phyloP scores from a whole-genome alignment of 441 rosid genomes.

The Bocquillonia castaneifolia region DNA sequence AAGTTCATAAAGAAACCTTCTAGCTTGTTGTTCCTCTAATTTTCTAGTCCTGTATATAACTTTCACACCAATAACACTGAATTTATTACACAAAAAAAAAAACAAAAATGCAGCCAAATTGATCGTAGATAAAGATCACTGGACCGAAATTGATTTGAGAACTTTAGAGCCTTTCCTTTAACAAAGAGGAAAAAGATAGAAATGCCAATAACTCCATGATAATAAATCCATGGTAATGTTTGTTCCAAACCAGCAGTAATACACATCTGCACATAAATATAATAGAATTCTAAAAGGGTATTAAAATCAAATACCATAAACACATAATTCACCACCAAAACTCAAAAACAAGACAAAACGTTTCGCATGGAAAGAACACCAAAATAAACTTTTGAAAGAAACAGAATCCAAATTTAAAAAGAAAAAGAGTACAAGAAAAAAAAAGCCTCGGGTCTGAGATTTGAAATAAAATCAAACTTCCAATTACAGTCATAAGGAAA shows the following conservation, averaged over 20 bases:
- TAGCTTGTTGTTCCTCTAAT: conserved; percentile 77
- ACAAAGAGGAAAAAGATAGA: conserved; percentile 77
- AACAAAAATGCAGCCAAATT: background rate
- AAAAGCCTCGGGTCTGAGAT: conserved; percentile 70
- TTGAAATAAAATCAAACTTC: conserved; percentile 52
- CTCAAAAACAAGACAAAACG: too few species aligned
- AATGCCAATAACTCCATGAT: conserved; percentile 81
- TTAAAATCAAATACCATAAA: background rate
- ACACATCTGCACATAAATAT: conserved; percentile 49
- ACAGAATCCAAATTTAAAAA: background rate
- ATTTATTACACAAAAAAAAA: background rate
- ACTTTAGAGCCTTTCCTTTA: conserved; percentile 86
- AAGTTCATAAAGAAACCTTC: conserved; percentile 67
- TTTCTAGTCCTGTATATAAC: conserved; percentile 78
- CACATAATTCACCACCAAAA: background rate
- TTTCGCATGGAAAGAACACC: too few species aligned
- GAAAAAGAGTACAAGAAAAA: background rate
- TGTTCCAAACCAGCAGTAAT: conserved; percentile 86
- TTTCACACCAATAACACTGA: conserved; percentile 40
- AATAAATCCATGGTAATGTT: conserved; percentile 76
- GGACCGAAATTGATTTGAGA: conserved; percentile 60
- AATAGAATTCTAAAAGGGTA: background rate
- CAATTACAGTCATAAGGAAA: conserved; percentile 68
- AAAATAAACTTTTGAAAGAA: background rate
- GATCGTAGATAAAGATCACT: conserved; percentile 12